Evolutionary conservation across 2,329 filamentous ascomycete species (phyloP), one percentile per base, ranked within the genome.

Genomic region (Pseudocercospora cruenta): DNA sequence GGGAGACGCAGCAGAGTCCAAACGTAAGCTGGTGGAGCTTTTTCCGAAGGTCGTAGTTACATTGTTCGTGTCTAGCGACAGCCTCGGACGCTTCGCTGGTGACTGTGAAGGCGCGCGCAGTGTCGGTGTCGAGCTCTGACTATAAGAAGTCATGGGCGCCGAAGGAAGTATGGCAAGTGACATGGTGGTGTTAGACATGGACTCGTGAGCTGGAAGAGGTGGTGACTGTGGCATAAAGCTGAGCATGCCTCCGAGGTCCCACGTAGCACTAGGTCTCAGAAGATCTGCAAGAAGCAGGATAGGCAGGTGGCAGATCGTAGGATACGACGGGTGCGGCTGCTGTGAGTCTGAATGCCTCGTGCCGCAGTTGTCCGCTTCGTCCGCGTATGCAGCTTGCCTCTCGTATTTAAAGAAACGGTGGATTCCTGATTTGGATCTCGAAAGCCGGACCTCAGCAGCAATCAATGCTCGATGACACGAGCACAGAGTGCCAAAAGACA

Each of bases 61-160:
- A 43, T 81, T 80, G 26, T 70, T 63, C 1, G 87, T 89, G 78
- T 89, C 85, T 60, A 90, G 81, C 45, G 85, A 86, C 59, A 90
- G 81, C 76, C 87, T 88, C 1, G 87, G 87, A 66, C 85, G 80
- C 70, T 78, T 79, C n/a, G 73, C 67, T 14, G 72, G 68, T 63
- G 75, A 67, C 64, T 73, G 66, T 62, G 67, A 65, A 39, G 69
- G 61, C 26, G 68, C 45, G 26, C 68, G 66, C 24, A 70, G 57
- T 21, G 68, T 65, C n/a, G 71, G 67, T 26, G 63, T 54, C 31
- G 71, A 47, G 24, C 68, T 36, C 47, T 70, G 69, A 59, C 65
- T 68, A 71, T 72, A 75, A 64, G 51, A 55, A 55, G 71, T 67
- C 65, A 75, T 71, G 14, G 73, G 74, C 57, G 74, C 65, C 45